Conservation (phyloP, 495 filamentous ascomycete genomes). For the Aspergillus mulundensis region DNA sequence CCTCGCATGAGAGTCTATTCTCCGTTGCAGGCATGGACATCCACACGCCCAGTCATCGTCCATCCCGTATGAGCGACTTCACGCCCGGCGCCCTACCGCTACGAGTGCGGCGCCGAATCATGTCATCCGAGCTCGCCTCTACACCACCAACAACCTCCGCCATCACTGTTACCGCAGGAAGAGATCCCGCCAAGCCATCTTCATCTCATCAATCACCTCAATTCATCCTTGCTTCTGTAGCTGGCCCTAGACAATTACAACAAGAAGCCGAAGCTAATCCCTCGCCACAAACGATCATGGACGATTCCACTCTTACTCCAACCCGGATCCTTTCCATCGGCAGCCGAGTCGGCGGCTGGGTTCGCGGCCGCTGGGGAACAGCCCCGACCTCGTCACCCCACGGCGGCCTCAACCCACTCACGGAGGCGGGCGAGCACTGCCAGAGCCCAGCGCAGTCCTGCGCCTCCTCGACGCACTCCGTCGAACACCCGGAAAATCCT, state of each 20-base stretch:
- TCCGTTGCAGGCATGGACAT: constrained; percentile 51
- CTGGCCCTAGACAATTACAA: constrained; percentile 20
- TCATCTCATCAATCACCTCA: constrained; percentile 28
- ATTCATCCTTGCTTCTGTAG: constrained; percentile 38
- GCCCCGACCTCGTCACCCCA: constrained; percentile 28
- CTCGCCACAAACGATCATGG: constrained; percentile 11
- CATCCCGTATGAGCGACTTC: constrained; percentile 33
- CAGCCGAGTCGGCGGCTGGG: constrained; percentile 52
- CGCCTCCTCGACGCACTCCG: constrained; percentile 10
- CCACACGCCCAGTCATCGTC: constrained; percentile 37
- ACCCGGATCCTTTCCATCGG: constrained; percentile 32
- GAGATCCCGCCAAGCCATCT: constrained; percentile 18
- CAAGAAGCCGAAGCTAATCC: constrained; percentile 8
- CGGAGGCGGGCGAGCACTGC: constrained; percentile 14
- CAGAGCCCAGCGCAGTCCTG: constrained; percentile 7
- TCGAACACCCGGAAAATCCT: background rate
- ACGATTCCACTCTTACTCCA: constrained; percentile 22
- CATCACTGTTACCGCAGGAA: constrained; percentile 38
- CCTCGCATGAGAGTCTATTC: constrained; percentile 50
- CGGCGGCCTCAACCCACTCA: constrained; percentile 14
- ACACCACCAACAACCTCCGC: constrained; percentile 45
- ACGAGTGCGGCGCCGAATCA: constrained; percentile 34
- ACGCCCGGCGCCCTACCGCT: constrained; percentile 20
- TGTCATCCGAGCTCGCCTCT: constrained; percentile 34
- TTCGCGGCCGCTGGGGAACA: constrained; percentile 52